A percentile compares a stretch with the other conserved stretches of the same genome.
phyloP scores from a whole-genome alignment of 2,329 filamentous ascomycete genomes.

The Septoria petroselini region DNA sequence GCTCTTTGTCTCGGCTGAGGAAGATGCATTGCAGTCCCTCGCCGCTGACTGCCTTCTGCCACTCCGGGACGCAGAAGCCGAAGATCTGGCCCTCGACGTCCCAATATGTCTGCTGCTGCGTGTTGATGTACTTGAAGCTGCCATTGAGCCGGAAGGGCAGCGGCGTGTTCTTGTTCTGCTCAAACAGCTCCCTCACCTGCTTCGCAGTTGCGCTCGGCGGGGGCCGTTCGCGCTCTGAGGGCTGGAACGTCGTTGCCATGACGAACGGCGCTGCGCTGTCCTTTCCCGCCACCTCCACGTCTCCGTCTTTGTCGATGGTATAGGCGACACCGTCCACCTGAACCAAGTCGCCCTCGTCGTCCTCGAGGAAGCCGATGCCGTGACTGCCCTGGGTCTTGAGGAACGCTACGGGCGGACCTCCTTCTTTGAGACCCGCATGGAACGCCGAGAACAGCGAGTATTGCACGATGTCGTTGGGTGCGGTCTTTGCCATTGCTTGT shows the following conservation, averaged over 20 bases:
- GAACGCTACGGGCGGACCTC: slow-evolving; percentile 37
- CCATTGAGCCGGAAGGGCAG: slow-evolving; percentile 42
- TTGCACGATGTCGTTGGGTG: slow-evolving; percentile 48
- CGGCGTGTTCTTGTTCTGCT: slow-evolving; percentile 40
- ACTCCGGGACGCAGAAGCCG: slow-evolving; percentile 41
- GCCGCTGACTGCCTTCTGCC: slow-evolving; percentile 43
- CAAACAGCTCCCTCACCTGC: slow-evolving; percentile 31
- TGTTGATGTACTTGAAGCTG: slow-evolving; percentile 38
- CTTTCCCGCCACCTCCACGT: slow-evolving; percentile 35
- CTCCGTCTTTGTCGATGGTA: slow-evolving; percentile 35
- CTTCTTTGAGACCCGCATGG: slow-evolving; percentile 39
- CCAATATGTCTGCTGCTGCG: slow-evolving; percentile 32
- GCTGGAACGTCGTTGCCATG: slow-evolving; percentile 44
- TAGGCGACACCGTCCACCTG: slow-evolving; percentile 41
- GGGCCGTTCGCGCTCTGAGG: slow-evolving; percentile 36
- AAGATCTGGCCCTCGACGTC: slow-evolving; percentile 42
- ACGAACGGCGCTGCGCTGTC: slow-evolving; percentile 41
- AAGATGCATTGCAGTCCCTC: slow-evolving; percentile 42
- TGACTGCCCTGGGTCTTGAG: slow-evolving; percentile 44
- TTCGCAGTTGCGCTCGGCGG: slow-evolving; percentile 28
- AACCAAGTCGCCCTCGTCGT: slow-evolving; percentile 35
- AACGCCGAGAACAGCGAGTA: slow-evolving; percentile 43
- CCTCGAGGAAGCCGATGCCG: slow-evolving; percentile 43
- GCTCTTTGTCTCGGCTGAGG: slow-evolving; percentile 34
- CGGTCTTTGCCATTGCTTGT: slow-evolving; percentile 21